Percentiles rank a stretch among this genome's conserved stretches.
Conservation (phyloP, 148 eudicot genomes). For the Arctostaphylos glauca region DNA sequence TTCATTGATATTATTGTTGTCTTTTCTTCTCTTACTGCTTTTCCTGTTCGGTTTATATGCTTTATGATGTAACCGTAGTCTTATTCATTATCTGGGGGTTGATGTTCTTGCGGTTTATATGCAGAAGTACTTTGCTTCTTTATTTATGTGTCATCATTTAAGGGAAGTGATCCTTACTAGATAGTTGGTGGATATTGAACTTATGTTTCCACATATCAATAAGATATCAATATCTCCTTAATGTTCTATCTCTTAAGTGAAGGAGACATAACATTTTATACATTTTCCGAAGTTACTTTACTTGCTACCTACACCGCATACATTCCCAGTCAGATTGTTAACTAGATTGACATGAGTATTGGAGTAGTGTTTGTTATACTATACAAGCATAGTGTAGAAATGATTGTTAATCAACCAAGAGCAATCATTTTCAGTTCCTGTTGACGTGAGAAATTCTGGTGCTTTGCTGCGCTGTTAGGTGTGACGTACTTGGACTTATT, state of each 20-base stretch:
- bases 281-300: neutral
- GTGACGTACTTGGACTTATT: neutral
- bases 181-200: constrained; percentile 5
- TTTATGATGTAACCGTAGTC: neutral
- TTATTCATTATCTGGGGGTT: neutral
- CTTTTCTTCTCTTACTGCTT: constrained; percentile 7
- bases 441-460: neutral
- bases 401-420: neutral
- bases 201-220: neutral
- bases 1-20: neutral
- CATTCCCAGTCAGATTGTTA: neutral
- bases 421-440: neutral
- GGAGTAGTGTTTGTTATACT: neutral
- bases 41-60: neutral
- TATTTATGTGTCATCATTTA: neutral
- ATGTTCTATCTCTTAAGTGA: neutral
- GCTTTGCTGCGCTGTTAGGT: neutral
- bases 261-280: neutral
- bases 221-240: neutral
- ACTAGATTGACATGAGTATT: neutral
- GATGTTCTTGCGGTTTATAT: neutral
- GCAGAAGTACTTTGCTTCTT: neutral
- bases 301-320: neutral
- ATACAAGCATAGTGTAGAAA: neutral
- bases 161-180: neutral